These are phyloP conservation scores for Elaeis guineensis DNA, from an alignment of 176 grass and related monocot species.

Conservation along the genomic window DNA sequence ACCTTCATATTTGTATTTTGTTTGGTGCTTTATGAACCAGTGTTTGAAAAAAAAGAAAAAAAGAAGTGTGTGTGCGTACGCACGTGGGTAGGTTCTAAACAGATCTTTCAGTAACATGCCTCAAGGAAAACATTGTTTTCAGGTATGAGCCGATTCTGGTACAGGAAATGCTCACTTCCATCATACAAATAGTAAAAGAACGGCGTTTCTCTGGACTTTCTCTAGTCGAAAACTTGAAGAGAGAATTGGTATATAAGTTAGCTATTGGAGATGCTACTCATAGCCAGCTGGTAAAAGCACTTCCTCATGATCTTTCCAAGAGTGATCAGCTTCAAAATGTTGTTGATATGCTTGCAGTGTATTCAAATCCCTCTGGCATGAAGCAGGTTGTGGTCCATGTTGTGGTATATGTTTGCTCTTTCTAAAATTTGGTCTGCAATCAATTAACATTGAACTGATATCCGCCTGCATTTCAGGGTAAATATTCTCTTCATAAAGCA, in stretches of 20 bases:
- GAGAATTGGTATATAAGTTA: constrained; percentile 84
- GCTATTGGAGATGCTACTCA: constrained; percentile 73
- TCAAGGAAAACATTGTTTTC: constrained; percentile 3
- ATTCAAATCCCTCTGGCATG: constrained; percentile 96
- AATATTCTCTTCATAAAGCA: constrained; percentile 70
- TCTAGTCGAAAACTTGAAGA: constrained; percentile 74
- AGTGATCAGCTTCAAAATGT: constrained; percentile 75
- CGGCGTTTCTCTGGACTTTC: constrained; percentile 87
- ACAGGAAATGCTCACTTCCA: constrained; percentile 86
- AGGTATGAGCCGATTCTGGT: constrained; percentile 85
- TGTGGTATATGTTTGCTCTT: too few relatives aligned
- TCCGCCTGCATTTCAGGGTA: constrained; percentile 46
- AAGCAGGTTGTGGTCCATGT: constrained; percentile 58
- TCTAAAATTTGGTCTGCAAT: constrained; percentile 8
- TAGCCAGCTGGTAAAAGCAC: constrained; percentile 86
- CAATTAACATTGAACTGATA: constrained; percentile 1
- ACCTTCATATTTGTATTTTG: too few relatives aligned
- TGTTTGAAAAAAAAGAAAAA: too few relatives aligned
- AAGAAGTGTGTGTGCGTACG: too few relatives aligned
- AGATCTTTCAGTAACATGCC: too few relatives aligned
- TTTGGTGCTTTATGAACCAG: too few relatives aligned
- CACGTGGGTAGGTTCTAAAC: too few relatives aligned
- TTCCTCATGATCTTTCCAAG: constrained; percentile 73
- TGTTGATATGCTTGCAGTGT: constrained; percentile 72
- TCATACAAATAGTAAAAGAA: constrained; percentile 96